These are phyloP conservation scores for Sarocladium brachiariae DNA, from an alignment of 2,329 filamentous ascomycete species.

Conservation along the genomic window DNA sequence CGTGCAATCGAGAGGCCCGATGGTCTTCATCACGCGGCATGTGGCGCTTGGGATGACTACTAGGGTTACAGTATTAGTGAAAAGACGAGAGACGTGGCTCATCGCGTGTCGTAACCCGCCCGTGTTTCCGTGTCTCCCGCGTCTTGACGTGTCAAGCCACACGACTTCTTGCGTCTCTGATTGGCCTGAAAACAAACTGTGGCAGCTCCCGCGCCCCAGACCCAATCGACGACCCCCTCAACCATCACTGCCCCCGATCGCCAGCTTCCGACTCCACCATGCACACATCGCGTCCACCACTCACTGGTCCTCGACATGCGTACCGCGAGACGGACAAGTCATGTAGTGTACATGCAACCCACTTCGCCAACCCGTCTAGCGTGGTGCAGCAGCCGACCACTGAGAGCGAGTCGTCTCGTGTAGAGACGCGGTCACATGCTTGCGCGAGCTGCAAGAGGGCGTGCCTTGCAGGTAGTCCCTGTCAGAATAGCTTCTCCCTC, in stretches of 20 bases:
- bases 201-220: slow-evolving; percentile 3
- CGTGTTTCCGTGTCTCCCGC: slow-evolving; percentile 5
- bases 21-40: no score
- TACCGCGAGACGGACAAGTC: not conserved
- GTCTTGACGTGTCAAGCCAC: slow-evolving; percentile 7
- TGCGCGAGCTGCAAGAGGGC: slow-evolving; percentile 6
- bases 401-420: slow-evolving; percentile 6
- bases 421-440: not conserved
- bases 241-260: not conserved
- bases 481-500: no score
- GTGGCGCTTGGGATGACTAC: no score
- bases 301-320: not conserved
- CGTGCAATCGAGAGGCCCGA: no score
- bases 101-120: not conserved
- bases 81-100: not conserved
- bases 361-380: no score
- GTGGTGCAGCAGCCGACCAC: not conserved
- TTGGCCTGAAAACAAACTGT: not conserved
- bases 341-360: not conserved
- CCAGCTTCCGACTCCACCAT: not conserved
- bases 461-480: slow-evolving; percentile 2
- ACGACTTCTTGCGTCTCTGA: not conserved
- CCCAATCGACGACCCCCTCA: slow-evolving; percentile 6
- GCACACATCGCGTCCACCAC: not conserved
- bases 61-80: not conserved